phyloP scores from a whole-genome alignment of 208 protist genomes.

The Leishmania tropica region DNA sequence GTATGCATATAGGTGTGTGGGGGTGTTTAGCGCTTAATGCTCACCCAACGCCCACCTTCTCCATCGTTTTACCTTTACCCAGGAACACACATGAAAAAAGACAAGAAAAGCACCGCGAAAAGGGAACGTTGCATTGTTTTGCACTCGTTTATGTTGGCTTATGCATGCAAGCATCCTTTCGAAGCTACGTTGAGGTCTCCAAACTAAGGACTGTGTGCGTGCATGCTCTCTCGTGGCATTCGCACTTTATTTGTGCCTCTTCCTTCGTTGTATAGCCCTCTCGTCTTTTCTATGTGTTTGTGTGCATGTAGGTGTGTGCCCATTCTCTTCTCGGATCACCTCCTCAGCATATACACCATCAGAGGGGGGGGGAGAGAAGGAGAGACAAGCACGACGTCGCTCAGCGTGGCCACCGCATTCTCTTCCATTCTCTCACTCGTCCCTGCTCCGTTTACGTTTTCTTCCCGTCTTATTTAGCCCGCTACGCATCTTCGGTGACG shows the following conservation, averaged over 20 bases:
- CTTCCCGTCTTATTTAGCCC: background rate
- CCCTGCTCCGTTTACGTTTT: background rate
- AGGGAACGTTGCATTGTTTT: background rate
- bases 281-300: conserved; percentile 4
- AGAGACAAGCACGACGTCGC: background rate
- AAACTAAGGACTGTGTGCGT: background rate
- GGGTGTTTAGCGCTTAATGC: background rate
- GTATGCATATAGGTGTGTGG: background rate
- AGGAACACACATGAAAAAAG: no score
- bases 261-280: background rate
- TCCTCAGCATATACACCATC: background rate
- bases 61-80: background rate
- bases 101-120: no score
- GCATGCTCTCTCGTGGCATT: background rate
- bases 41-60: background rate
- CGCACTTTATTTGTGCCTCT: background rate
- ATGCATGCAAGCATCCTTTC: no score
- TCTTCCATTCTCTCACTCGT: background rate
- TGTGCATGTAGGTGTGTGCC: background rate
- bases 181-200: no score
- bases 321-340: background rate
- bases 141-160: background rate
- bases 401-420: background rate
- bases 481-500: background rate
- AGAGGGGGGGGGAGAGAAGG: background rate